phyloP scores from a whole-genome alignment of 2,329 filamentous ascomycete genomes.

The Aspergillus texensis region DNA sequence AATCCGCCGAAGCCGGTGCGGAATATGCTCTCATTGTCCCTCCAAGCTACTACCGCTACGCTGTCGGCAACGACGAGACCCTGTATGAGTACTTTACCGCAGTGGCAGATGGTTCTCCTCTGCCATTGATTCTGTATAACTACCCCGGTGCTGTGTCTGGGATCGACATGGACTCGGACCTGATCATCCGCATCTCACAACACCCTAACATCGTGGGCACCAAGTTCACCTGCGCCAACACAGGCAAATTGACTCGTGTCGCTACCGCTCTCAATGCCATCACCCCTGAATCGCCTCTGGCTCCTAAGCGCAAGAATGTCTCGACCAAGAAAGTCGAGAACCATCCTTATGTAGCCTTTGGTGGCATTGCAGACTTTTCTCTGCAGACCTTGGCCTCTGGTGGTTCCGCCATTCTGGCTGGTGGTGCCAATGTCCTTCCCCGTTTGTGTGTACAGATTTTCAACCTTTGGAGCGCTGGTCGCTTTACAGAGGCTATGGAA shows the following conservation, averaged over 20 bases:
- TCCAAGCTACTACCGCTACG: slow-evolving; percentile 79
- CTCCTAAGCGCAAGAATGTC: slow-evolving; percentile 25
- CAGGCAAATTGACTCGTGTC: slow-evolving; percentile 83
- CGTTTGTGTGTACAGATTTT: slow-evolving; percentile 81
- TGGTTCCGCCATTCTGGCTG: slow-evolving; percentile 82
- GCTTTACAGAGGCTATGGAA: slow-evolving; percentile 73
- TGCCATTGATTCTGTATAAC: slow-evolving; percentile 87
- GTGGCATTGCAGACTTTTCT: slow-evolving; percentile 86
- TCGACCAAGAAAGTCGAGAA: slow-evolving; percentile 35
- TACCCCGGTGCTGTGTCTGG: slow-evolving; percentile 86
- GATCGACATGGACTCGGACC: slow-evolving; percentile 86
- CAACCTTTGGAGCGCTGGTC: slow-evolving; percentile 74
- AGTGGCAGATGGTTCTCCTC: slow-evolving; percentile 73
- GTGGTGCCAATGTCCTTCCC: slow-evolving; percentile 83
- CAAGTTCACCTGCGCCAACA: slow-evolving; percentile 91
- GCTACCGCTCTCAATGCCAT: slow-evolving; percentile 72
- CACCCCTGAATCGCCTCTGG: slow-evolving; percentile 55
- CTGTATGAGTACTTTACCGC: slow-evolving; percentile 73
- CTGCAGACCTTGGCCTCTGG: slow-evolving; percentile 79
- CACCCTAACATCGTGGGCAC: slow-evolving; percentile 86
- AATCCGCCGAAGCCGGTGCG: slow-evolving; percentile 69
- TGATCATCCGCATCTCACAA: slow-evolving; percentile 75
- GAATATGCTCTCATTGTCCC: slow-evolving; percentile 81
- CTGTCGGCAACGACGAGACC: slow-evolving; percentile 70
- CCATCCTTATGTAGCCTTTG: slow-evolving; percentile 76